Conservation (phyloP, 371 early-diverging fungal species). For the Mortierella sp. region DNA sequence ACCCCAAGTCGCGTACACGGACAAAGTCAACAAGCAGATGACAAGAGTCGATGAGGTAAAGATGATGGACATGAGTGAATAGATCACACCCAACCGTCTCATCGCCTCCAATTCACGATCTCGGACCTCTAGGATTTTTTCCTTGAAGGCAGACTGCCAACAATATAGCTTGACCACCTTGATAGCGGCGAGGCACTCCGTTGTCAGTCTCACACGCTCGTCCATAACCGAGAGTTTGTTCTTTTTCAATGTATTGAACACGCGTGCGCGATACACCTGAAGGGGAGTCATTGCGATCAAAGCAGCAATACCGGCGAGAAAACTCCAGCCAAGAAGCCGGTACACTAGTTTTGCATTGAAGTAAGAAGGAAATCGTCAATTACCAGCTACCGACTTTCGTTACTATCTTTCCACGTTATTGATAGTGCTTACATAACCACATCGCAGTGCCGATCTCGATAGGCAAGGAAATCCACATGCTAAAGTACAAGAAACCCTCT, state of each 20-base stretch:
- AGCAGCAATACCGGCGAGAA: constrained; percentile 68
- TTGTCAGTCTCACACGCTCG: constrained; percentile 35
- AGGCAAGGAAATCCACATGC: constrained; percentile 37
- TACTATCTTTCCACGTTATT: background rate
- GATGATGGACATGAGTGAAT: constrained; percentile 71
- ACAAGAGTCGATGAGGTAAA: constrained; percentile 64
- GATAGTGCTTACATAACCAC: constrained; percentile 22
- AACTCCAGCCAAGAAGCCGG: constrained; percentile 72
- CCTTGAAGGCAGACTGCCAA: constrained; percentile 68
- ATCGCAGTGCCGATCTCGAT: constrained; percentile 25
- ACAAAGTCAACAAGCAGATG: constrained; percentile 65
- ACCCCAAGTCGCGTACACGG: constrained; percentile 64
- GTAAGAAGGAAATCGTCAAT: background rate
- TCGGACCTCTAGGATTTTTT: constrained; percentile 61
- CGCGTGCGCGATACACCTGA: constrained; percentile 63
- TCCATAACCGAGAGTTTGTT: constrained; percentile 33
- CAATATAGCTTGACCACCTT: constrained; percentile 83
- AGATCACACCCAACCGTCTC: constrained; percentile 72
- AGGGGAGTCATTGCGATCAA: constrained; percentile 67
- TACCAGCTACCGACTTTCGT: too few species aligned
- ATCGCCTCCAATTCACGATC: constrained; percentile 62
- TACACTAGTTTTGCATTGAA: constrained; percentile 57
- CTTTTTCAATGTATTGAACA: constrained; percentile 22
- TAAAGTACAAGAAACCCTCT: constrained; percentile 16
- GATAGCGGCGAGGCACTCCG: constrained; percentile 90